A percentile compares a stretch with the other conserved stretches of the same genome.
These are phyloP conservation scores for Hypoxylon crocopeplum DNA, from an alignment of 495 filamentous ascomycete species.

Conservation along the genomic window DNA sequence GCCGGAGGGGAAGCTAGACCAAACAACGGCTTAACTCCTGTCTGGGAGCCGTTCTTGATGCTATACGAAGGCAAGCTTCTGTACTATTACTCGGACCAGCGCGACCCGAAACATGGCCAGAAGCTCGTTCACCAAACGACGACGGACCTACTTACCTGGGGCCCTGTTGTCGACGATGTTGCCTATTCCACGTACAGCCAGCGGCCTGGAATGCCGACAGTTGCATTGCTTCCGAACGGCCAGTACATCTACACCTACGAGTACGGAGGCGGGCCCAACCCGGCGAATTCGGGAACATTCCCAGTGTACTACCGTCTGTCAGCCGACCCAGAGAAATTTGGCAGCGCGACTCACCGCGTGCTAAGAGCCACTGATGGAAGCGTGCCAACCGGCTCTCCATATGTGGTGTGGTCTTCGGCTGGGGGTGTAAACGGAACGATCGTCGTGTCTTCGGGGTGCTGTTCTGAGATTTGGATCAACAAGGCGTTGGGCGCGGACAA, in stretches of 20 bases:
- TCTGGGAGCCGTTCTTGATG: constrained; percentile 76
- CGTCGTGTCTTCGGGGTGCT: constrained; percentile 60
- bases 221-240: constrained; percentile 64
- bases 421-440: constrained; percentile 65
- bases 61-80: constrained; percentile 62
- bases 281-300: constrained; percentile 45
- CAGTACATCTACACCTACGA: constrained; percentile 70
- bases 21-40: constrained; percentile 67
- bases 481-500: constrained; percentile 57
- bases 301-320: constrained; percentile 63
- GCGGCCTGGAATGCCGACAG: constrained; percentile 71
- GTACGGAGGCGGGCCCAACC: constrained; percentile 59
- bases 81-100: constrained; percentile 73
- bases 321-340: constrained; percentile 60
- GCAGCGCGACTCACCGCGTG: constrained; percentile 50
- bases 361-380: constrained; percentile 51
- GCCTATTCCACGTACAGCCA: constrained; percentile 63
- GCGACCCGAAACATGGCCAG: constrained; percentile 69
- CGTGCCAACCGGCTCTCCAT: constrained; percentile 61
- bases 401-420: constrained; percentile 60
- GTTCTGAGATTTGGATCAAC: constrained; percentile 65
- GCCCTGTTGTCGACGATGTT: constrained; percentile 65
- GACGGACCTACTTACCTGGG: constrained; percentile 64
- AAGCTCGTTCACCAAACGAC: constrained; percentile 69
- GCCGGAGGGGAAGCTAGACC: constrained; percentile 67